These are phyloP conservation scores for Colletotrichum coccodes DNA, from an alignment of 2,329 filamentous ascomycete species.

Conservation along the genomic window DNA sequence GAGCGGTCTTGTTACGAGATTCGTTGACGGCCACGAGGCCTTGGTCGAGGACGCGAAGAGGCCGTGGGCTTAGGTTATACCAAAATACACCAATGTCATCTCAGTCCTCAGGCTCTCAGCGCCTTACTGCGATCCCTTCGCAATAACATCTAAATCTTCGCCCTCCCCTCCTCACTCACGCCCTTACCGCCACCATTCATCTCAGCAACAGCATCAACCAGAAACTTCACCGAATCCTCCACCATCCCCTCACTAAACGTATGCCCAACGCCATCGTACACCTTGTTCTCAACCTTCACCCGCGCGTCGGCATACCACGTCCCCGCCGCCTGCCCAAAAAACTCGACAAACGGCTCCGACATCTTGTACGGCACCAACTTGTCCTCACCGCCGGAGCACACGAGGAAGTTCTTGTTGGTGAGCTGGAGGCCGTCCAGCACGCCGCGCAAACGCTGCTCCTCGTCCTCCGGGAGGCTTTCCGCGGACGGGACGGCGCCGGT, in stretches of 20 bases:
- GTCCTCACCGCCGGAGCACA: constrained; percentile 74
- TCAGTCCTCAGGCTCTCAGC: background rate
- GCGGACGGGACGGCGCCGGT: constrained; percentile 45
- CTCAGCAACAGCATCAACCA: constrained; percentile 58
- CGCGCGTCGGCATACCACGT: constrained; percentile 65
- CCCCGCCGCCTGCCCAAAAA: constrained; percentile 65
- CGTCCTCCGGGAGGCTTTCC: constrained; percentile 42
- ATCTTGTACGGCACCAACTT: constrained; percentile 77
- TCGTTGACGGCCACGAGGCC: constrained; percentile 49
- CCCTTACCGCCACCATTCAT: constrained; percentile 37
- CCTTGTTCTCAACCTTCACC: constrained; percentile 69
- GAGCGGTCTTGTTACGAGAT: constrained; percentile 50
- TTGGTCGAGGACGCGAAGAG: constrained; percentile 49
- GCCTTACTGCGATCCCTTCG: background rate
- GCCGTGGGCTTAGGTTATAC: constrained; percentile 48
- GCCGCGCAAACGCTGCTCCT: constrained; percentile 54
- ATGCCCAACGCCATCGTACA: constrained; percentile 77
- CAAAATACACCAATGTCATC: background rate
- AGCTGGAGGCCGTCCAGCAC: constrained; percentile 59
- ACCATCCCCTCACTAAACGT: constrained; percentile 76
- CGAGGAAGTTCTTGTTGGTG: constrained; percentile 71
- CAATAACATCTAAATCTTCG: constrained; percentile 40
- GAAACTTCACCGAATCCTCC: constrained; percentile 71
- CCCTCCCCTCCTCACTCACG: constrained; percentile 33
- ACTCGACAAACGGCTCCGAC: constrained; percentile 68